These are phyloP conservation scores for Lantana camara DNA, from an alignment of 257 asterid species.

Conservation along the genomic window DNA sequence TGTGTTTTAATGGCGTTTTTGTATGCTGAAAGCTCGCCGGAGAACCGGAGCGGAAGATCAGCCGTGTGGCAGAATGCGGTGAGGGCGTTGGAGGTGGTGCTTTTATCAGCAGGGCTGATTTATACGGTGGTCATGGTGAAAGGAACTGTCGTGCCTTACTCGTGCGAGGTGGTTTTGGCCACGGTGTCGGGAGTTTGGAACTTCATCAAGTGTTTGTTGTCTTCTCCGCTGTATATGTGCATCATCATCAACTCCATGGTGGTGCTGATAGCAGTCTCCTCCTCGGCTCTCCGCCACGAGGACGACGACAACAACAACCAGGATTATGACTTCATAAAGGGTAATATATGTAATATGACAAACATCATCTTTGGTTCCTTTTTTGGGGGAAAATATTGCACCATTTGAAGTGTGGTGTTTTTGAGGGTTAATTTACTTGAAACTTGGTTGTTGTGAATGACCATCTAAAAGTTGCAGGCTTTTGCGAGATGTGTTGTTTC, in stretches of 20 bases:
- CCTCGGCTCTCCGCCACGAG: slow-evolving; percentile 34
- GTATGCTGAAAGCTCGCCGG: slow-evolving; percentile 24
- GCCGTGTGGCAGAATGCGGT: slow-evolving; percentile 26
- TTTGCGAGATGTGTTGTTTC: too few species aligned
- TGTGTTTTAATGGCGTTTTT: slow-evolving; percentile 34
- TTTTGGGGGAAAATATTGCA: too few species aligned
- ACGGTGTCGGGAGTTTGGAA: slow-evolving; percentile 32
- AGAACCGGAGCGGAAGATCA: slow-evolving; percentile 21
- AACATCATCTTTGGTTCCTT: not conserved
- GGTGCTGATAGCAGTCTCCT: slow-evolving; percentile 45
- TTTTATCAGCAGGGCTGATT: slow-evolving; percentile 44
- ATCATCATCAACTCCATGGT: slow-evolving; percentile 51
- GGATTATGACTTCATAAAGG: not conserved
- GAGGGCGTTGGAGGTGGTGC: slow-evolving; percentile 40
- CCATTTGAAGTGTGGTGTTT: too few species aligned
- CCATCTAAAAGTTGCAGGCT: too few species aligned
- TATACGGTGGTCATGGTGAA: slow-evolving; percentile 39
- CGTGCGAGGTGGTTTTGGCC: slow-evolving; percentile 33
- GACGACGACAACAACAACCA: slow-evolving; percentile 1
- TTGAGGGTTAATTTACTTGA: too few species aligned
- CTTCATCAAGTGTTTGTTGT: slow-evolving; percentile 32
- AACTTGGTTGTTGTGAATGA: too few species aligned
- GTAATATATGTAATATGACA: not conserved
- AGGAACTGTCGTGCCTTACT: slow-evolving; percentile 31
- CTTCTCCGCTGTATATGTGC: slow-evolving; percentile 50